Conservation (phyloP, 805 yeast species). For the Wickerhamomyces chambardii region DNA sequence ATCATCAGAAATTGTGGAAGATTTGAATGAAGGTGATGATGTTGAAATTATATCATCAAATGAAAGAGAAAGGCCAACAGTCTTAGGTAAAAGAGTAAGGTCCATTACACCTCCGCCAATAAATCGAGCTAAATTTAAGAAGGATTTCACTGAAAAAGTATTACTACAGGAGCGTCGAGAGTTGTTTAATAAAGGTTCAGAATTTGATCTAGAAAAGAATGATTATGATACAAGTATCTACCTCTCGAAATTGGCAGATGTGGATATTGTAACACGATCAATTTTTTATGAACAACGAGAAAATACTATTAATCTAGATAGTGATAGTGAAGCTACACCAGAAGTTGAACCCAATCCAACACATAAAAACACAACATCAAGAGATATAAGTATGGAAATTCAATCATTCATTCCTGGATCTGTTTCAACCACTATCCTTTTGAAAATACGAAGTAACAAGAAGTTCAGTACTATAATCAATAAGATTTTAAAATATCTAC, state of each 20-base stretch:
- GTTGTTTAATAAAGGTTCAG: no score
- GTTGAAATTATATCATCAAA: background rate
- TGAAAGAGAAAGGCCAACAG: background rate
- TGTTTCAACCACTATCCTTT: conserved; percentile 1
- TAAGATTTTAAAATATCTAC: conserved; percentile 6
- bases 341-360: background rate
- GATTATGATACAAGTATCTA: background rate
- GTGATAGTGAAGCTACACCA: conserved; percentile 1
- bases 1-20: background rate
- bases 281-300: no score
- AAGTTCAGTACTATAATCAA: conserved; percentile 6
- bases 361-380: background rate
- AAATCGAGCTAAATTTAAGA: conserved; percentile 6
- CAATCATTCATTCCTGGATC: conserved; percentile 14
- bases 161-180: no score
- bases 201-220: background rate
- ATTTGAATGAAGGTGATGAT: background rate
- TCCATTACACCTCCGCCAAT: conserved; percentile 11
- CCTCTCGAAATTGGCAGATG: no score
- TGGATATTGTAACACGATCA: no score
- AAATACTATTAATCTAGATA: no score
- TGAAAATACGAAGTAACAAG: conserved; percentile 12
- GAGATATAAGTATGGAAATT: conserved; percentile 2
- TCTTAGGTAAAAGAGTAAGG: background rate
- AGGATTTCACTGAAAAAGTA: background rate